Base-by-base conservation (phyloP, 345 rosid genomes). In the Punica granatum region DNA sequence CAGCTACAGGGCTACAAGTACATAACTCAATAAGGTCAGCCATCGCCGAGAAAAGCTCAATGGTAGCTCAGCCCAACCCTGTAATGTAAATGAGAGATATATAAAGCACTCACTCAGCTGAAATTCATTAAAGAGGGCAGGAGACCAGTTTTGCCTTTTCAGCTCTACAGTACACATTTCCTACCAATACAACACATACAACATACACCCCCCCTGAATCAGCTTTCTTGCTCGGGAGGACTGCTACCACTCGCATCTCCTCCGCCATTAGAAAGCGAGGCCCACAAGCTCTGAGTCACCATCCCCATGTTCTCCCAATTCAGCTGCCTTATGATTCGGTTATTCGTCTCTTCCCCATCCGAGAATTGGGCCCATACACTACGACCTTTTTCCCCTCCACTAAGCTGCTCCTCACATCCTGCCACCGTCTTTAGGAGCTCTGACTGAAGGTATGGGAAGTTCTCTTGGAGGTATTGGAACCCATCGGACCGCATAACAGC, bases 311-410 rank as follows among this genome's bases (percentile, higher is more conserved):
- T 88, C 66, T 88, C 98, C 78, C 78, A 83, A 68, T 81, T 85
- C 73, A 85, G 83, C 72, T 89, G 96, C 69, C 93, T 79, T 7
- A 85, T 86, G 70, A 85, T 80, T 70, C 86, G 67, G 76, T 85
- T 77, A 74, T 63, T 83, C 23, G 84, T 78, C 70, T 84, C 95
- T 2, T 84, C 85, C 23, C 92, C 93, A 42, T 86, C 91, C 1
- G 93, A 89, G 43, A 87, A 88, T 74, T 89, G 96, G 0, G 83
- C 96, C 93, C 92, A 89, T 6, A 86, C 94, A 16, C 92, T 87
- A 61, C 77, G 86, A 23, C 90, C 79, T 76, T 89, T 87, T 63
- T 87, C 85, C 32, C 84, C 86, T 25, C 83, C 83, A 68, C 92
- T 87, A 78, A 80, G 69, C 67, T 77, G 85, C 61, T 87, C 93